phyloP scores from a whole-genome alignment of 2,329 filamentous ascomycete genomes.

The Dothideomycetes sp. region DNA sequence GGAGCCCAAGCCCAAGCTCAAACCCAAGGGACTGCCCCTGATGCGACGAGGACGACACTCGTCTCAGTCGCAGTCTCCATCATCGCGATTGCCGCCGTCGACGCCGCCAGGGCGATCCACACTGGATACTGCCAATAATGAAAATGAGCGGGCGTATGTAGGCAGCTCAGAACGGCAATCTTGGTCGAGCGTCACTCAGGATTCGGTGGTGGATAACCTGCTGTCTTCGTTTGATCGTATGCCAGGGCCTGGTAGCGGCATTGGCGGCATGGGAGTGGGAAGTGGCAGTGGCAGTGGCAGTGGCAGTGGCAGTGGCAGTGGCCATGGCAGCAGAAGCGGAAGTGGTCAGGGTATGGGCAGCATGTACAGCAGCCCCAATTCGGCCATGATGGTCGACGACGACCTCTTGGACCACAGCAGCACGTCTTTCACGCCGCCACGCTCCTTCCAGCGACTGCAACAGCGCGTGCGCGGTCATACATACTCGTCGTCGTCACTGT shows the following conservation, averaged over 20 bases:
- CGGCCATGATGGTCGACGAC: no score
- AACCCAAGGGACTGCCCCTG: no score
- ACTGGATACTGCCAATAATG: no score
- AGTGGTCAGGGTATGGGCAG: slow-evolving; percentile 2
- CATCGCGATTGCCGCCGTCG: no score
- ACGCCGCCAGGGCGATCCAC: no score
- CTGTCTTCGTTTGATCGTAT: slow-evolving; percentile 85
- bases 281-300: slow-evolving; percentile 29
- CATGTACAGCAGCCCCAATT: slow-evolving; percentile 25
- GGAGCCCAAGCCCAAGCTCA: no score
- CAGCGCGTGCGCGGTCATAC: slow-evolving; percentile 48
- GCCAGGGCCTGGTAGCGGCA: slow-evolving; percentile 36
- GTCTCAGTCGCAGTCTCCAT: no score
- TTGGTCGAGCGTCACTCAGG: slow-evolving; percentile 67
- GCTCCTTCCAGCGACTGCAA: slow-evolving; percentile 22
- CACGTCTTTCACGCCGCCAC: slow-evolving; percentile 21
- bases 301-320: neutral
- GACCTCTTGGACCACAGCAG: slow-evolving; percentile 17
- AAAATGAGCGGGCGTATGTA: no score
- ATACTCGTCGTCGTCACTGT: slow-evolving; percentile 50
- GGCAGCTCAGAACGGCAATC: no score
- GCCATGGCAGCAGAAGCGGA: slow-evolving; percentile 30
- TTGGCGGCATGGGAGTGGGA: no score
- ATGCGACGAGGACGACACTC: no score
- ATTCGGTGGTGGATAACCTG: slow-evolving; percentile 94